These are phyloP conservation scores for Cladosporium sp. DNA, from an alignment of 2,329 filamentous ascomycete genomes.

Conservation along the genomic window DNA sequence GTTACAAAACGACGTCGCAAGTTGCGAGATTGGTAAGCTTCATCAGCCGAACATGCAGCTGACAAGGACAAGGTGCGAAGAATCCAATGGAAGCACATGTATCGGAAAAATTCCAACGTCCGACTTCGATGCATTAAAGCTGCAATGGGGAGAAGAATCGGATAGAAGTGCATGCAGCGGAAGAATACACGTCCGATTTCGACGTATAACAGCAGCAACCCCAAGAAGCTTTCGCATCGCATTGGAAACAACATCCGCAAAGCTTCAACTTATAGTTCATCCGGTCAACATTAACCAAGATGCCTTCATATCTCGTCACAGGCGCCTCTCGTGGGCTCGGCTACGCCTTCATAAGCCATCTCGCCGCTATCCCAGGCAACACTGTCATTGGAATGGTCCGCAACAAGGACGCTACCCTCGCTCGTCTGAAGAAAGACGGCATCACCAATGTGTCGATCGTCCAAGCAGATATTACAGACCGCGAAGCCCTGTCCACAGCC, in stretches of 20 bases:
- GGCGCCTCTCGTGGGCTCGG: conserved; percentile 39
- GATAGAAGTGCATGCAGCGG: not conserved
- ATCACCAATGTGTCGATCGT: conserved; percentile 49
- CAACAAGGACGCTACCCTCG: conserved; percentile 28
- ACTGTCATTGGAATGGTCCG: conserved; percentile 40
- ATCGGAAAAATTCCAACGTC: not conserved
- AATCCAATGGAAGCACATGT: not conserved
- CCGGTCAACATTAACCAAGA: conserved; percentile 15
- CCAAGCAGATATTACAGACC: conserved; percentile 47
- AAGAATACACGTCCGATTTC: not conserved
- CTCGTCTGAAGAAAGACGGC: conserved; percentile 25
- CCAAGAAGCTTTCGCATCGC: not conserved
- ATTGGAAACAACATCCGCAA: not conserved
- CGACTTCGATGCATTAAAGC: not conserved
- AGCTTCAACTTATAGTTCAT: too few species aligned
- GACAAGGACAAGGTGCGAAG: not conserved
- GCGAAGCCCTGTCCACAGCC: conserved; percentile 40
- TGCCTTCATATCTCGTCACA: conserved; percentile 38
- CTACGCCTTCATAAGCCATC: conserved; percentile 35
- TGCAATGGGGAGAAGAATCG: not conserved
- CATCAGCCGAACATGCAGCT: not conserved
- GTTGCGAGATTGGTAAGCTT: not conserved
- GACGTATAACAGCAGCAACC: not conserved
- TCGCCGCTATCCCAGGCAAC: conserved; percentile 34
- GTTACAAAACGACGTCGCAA: not conserved